Conservation (phyloP, 2,329 filamentous ascomycete species). For the Phyllachora maydis region DNA sequence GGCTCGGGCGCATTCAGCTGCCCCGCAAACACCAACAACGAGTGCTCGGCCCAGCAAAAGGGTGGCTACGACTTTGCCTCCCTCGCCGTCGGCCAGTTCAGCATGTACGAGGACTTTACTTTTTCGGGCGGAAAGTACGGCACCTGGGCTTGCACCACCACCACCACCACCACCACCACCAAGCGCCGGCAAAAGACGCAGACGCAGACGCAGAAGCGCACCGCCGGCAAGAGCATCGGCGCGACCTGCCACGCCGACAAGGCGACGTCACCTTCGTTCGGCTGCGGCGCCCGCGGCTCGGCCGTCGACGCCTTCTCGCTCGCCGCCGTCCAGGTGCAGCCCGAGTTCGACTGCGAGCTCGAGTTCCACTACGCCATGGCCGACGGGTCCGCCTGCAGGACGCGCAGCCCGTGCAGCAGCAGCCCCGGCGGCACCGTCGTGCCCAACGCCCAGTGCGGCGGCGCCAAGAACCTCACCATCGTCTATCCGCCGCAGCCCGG, state of each 20-base stretch:
- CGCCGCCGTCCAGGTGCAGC: conserved; percentile 48
- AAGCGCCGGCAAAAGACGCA: too few relatives aligned
- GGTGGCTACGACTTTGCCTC: conserved; percentile 52
- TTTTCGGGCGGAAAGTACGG: too few relatives aligned
- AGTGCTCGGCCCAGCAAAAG: conserved; percentile 51
- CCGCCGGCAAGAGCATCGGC: conserved; percentile 37
- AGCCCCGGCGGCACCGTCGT: conserved; percentile 47
- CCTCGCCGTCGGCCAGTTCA: conserved; percentile 39
- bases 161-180: conserved; percentile 30
- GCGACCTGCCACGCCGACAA: conserved; percentile 26
- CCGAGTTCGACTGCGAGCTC: conserved; percentile 57
- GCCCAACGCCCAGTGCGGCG: conserved; percentile 78
- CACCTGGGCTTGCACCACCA: conserved; percentile 49
- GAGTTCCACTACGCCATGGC: conserved; percentile 79
- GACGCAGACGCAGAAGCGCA: too few relatives aligned
- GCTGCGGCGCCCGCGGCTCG: conserved; percentile 20
- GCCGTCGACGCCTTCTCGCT: conserved; percentile 49
- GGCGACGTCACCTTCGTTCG: conserved; percentile 35
- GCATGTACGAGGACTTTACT: conserved; percentile 47
- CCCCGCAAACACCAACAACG: conserved; percentile 55
- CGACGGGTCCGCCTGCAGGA: conserved; percentile 65
- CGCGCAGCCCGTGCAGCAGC: conserved; percentile 48
- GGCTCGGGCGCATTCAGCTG: conserved; percentile 33
- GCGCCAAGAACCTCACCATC: conserved; percentile 64
- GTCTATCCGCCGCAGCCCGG: conserved; percentile 38